Percentiles rank a stretch among this genome's conserved stretches.
Conservation (phyloP, 805 yeast species). For the Blastobotrys muscicola region DNA sequence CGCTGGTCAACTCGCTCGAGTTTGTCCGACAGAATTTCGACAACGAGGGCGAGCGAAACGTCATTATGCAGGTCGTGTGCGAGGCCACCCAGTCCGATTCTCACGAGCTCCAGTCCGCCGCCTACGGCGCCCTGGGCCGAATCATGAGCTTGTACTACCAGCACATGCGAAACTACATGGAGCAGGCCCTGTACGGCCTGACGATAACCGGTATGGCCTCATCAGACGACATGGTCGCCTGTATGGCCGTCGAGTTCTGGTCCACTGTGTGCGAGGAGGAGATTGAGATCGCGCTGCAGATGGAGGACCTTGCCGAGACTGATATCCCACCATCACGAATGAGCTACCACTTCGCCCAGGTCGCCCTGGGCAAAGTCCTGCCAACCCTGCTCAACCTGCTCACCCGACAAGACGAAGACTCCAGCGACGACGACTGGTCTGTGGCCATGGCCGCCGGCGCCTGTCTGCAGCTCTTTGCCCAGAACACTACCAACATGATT, state of each 20-base stretch:
- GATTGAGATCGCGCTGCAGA: conserved; percentile 61
- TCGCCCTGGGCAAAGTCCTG: conserved; percentile 74
- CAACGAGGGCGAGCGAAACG: conserved; percentile 90
- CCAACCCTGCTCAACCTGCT: conserved; percentile 76
- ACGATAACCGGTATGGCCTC: conserved; percentile 87
- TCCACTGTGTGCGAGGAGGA: conserved; percentile 99
- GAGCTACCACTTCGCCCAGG: conserved; percentile 72
- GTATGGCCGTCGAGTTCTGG: conserved; percentile 99
- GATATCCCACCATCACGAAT: conserved; percentile 35
- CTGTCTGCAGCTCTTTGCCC: conserved; percentile 88
- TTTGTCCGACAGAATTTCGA: conserved; percentile 84
- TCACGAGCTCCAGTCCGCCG: conserved; percentile 79
- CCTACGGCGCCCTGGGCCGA: conserved; percentile 89
- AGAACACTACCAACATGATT: conserved; percentile 75
- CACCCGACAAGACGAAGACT: conserved; percentile 86
- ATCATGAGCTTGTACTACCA: conserved; percentile 84
- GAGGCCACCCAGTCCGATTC: conserved; percentile 93
- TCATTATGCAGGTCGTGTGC: conserved; percentile 97
- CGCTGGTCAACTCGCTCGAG: conserved; percentile 82
- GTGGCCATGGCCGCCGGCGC: conserved; percentile 99
- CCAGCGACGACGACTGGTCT: conserved; percentile 90
- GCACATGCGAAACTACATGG: conserved; percentile 93
- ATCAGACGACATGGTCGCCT: conserved; percentile 73
- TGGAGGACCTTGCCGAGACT: conserved; percentile 30
- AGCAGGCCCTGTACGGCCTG: conserved; percentile 83